Evolutionary conservation across 2,329 filamentous ascomycete species (phyloP).

Genomic region (Neonectria coccinea): DNA sequence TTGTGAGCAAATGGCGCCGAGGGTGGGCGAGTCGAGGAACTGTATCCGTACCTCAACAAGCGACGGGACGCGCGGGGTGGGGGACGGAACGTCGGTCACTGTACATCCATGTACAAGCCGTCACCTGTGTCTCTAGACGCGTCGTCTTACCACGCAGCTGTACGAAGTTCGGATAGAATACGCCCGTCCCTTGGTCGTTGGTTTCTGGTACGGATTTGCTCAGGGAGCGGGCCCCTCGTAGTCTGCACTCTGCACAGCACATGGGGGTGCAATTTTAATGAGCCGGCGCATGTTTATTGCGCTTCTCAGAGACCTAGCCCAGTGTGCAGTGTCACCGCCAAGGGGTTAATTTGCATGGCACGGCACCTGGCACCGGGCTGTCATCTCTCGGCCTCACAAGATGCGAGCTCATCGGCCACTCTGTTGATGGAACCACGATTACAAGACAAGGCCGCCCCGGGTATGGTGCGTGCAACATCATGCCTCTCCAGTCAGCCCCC

Average conservation of each 20-base stretch:
- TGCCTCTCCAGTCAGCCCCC: conserved; percentile 7
- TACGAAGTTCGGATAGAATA: too few relatives aligned
- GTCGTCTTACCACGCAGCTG: neutral
- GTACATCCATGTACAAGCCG: neutral
- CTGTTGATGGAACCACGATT: conserved; percentile 12
- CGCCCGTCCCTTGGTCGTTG: neutral
- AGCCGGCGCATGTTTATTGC: conserved; percentile 1
- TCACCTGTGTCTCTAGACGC: neutral
- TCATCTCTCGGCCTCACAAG: conserved; percentile 10
- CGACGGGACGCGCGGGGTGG: neutral
- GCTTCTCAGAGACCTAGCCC: conserved; percentile 10
- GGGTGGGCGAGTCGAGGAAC: conserved; percentile 2
- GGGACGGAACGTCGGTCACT: neutral
- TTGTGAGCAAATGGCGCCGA: conserved; percentile 8
- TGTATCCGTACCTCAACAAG: neutral
- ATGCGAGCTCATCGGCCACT: conserved; percentile 3
- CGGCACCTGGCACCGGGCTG: conserved; percentile 7
- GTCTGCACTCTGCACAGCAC: neutral
- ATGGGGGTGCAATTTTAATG: conserved; percentile 3
- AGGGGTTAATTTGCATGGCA: conserved; percentile 30
- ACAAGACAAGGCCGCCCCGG: conserved; percentile 16
- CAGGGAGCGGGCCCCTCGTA: neutral
- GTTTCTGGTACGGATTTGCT: neutral
- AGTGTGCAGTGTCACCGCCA: conserved; percentile 21
- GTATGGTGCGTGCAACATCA: conserved; percentile 20